These are phyloP conservation scores for Dendrocalamus latiflorus DNA, from an alignment of 202 grass and related monocot genomes.

Conservation along the genomic window DNA sequence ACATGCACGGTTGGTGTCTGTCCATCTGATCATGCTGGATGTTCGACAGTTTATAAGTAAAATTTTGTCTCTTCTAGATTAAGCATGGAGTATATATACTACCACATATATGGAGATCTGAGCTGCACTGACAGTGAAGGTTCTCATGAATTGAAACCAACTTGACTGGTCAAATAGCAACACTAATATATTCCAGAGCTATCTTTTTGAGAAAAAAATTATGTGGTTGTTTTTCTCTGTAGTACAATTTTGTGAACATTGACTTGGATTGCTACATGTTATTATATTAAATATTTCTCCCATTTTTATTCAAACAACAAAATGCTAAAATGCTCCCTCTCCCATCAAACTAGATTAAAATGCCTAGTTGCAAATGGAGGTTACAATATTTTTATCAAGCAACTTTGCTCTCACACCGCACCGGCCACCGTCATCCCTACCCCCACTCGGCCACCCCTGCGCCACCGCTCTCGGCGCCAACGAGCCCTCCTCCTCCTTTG, in stretches of 20 bases:
- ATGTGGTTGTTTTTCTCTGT: not conserved
- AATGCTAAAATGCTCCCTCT: not conserved
- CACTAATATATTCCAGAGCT: not conserved
- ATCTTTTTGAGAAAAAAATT: not conserved
- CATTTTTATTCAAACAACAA: not conserved
- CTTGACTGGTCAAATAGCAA: constrained; percentile 17
- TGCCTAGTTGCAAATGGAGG: not conserved
- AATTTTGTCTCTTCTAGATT: not conserved
- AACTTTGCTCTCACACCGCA: not conserved
- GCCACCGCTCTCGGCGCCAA: no score
- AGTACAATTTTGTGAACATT: not conserved
- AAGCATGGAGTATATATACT: not conserved
- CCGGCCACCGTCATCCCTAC: no score
- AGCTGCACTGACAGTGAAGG: constrained; percentile 31
- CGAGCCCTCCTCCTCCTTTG: no score
- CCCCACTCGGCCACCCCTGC: no score
- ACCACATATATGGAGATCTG: not conserved
- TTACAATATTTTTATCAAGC: not conserved
- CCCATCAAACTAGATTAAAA: not conserved
- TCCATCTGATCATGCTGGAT: constrained; percentile 5
- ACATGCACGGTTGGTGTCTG: constrained; percentile 34
- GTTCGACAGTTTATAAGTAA: not conserved
- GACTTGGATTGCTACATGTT: not conserved
- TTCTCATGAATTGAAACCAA: constrained; percentile 21
- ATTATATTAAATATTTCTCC: not conserved